A percentile compares a stretch with the other conserved stretches of the same genome.
These are phyloP conservation scores for Fraxinus floribunda DNA, from an alignment of 305 asterid species.

Conservation along the genomic window DNA sequence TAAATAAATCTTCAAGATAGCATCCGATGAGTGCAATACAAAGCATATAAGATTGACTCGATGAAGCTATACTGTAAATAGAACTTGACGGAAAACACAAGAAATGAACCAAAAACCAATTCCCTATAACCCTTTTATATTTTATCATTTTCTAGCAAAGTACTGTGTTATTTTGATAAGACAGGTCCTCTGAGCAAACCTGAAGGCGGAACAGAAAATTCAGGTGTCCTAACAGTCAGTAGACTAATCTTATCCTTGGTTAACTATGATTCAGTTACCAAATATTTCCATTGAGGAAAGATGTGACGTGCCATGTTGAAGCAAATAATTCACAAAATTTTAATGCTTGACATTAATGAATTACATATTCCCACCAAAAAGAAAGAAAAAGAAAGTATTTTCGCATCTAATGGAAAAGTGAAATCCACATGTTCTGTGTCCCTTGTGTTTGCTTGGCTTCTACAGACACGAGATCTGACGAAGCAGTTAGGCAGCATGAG, in stretches of 20 bases:
- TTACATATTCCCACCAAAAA: slow-evolving; percentile 7
- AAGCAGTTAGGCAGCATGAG: slow-evolving; percentile 5
- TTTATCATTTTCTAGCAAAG: not conserved
- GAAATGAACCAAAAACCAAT: slow-evolving; percentile 16
- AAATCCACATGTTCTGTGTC: not conserved
- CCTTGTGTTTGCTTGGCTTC: not conserved
- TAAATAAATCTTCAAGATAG: slow-evolving; percentile 21
- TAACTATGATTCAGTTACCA: slow-evolving; percentile 12
- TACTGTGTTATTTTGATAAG: not conserved
- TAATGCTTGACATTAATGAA: slow-evolving; percentile 7
- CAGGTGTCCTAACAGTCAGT: not conserved
- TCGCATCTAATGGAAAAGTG: not conserved
- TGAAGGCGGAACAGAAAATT: slow-evolving; percentile 4
- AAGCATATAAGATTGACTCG: slow-evolving; percentile 14
- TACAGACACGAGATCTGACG: not conserved
- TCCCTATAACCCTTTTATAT: not conserved
- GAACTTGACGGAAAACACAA: slow-evolving; percentile 16
- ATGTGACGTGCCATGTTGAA: not conserved
- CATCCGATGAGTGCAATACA: not conserved
- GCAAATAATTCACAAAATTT: slow-evolving; percentile 7
- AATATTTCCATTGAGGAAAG: slow-evolving; percentile 3
- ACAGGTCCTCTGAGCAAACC: not conserved
- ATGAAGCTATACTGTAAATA: slow-evolving; percentile 11
- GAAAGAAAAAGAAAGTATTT: not conserved
- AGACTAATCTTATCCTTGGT: not conserved